Evolutionary conservation across 805 yeast genomes (phyloP).

Genomic region (Lipomyces kockii): DNA sequence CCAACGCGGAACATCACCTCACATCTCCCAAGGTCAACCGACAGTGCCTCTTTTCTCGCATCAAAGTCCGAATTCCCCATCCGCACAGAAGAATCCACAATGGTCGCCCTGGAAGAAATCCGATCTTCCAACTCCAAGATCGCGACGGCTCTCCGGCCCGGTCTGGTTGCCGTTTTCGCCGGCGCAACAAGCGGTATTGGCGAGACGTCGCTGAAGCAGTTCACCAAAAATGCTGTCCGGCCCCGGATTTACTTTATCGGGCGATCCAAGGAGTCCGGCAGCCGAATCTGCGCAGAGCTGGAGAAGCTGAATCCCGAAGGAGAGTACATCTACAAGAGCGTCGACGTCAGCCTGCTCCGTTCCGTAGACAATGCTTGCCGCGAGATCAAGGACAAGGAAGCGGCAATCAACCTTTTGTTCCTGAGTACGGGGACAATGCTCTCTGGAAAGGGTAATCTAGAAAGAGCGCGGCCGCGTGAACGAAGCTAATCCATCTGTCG

Average conservation of each 20-base stretch:
- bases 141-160: background rate
- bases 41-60: no score
- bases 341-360: conserved; percentile 8
- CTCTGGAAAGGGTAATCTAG: background rate
- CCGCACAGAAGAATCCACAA: background rate
- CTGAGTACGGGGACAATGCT: conserved; percentile 3
- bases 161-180: conserved; percentile 5
- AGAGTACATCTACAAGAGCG: background rate
- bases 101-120: background rate
- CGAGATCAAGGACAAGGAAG: conserved; percentile 9
- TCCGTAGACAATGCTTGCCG: conserved; percentile 6
- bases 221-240: conserved; percentile 8
- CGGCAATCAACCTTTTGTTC: conserved; percentile 3
- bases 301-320: conserved; percentile 8
- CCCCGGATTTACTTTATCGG: conserved; percentile 8
- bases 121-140: background rate
- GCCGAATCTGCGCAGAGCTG: background rate
- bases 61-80: background rate
- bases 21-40: background rate
- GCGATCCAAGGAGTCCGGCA: conserved; percentile 7
- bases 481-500: background rate
- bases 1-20: background rate
- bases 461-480: background rate
- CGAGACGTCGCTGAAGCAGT: background rate
- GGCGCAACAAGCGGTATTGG: conserved; percentile 13